These are phyloP conservation scores for Sporisorium exsertum DNA, from an alignment of 1,284 basidiomycete species.

Conservation along the genomic window DNA sequence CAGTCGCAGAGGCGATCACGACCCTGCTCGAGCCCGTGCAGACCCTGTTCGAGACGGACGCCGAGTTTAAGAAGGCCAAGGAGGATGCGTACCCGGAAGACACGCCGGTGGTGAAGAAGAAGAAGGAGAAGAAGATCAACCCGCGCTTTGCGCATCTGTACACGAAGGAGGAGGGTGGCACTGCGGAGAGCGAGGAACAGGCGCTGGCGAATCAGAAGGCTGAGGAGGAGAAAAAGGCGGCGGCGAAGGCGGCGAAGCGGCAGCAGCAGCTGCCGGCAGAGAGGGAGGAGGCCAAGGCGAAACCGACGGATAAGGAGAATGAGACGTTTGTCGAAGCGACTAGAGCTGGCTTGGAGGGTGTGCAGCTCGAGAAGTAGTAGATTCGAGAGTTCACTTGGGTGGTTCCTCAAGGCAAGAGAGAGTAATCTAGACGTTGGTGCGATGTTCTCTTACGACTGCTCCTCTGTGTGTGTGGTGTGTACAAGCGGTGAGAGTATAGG, in stretches of 20 bases:
- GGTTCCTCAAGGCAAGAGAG: background rate
- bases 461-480: background rate
- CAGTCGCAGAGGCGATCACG: conserved; percentile 81
- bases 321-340: conserved; percentile 46
- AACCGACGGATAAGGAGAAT: conserved; percentile 25
- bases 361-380: conserved; percentile 20
- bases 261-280: conserved; percentile 22
- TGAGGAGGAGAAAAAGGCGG: conserved; percentile 36
- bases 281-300: conserved; percentile 5
- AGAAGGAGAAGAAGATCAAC: conserved; percentile 64
- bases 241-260: conserved; percentile 21
- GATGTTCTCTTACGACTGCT: background rate
- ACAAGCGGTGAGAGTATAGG: no score
- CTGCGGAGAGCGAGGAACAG: conserved; percentile 56
- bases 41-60: conserved; percentile 78
- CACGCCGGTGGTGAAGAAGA: conserved; percentile 52
- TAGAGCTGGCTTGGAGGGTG: conserved; percentile 22
- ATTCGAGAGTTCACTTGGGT: background rate
- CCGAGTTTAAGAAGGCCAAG: conserved; percentile 85
- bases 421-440: background rate
- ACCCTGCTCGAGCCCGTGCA: conserved; percentile 85
- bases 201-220: conserved; percentile 48
- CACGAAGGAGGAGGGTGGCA: conserved; percentile 57
- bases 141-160: conserved; percentile 55
- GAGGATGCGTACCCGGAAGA: conserved; percentile 82